These are phyloP conservation scores for Pseudocercospora fuligena DNA, from an alignment of 2,329 filamentous ascomycete species.

Conservation along the genomic window DNA sequence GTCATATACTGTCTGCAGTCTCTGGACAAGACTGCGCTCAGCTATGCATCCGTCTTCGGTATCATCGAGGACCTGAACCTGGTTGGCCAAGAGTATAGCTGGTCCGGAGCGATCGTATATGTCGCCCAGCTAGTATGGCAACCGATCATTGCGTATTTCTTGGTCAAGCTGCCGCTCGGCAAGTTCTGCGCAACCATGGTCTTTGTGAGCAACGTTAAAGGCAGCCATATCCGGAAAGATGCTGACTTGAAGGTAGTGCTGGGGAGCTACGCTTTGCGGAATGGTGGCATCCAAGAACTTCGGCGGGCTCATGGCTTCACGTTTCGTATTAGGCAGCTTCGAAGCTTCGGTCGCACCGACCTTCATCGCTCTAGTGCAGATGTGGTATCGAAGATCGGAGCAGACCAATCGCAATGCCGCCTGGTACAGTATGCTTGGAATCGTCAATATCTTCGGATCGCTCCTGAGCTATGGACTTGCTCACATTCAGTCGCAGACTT, in stretches of 20 bases:
- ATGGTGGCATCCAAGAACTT: conserved; percentile 61
- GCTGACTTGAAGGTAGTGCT: conserved; percentile 57
- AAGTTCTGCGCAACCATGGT: conserved; percentile 33
- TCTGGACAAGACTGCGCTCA: conserved; percentile 41
- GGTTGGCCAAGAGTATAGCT: conserved; percentile 55
- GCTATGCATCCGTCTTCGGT: conserved; percentile 52
- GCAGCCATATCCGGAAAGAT: conserved; percentile 55
- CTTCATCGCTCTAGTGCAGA: conserved; percentile 35
- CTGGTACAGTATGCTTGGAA: conserved; percentile 35
- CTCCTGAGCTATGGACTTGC: conserved; percentile 37
- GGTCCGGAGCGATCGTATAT: conserved; percentile 56
- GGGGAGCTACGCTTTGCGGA: conserved; percentile 55
- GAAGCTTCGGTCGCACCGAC: conserved; percentile 47
- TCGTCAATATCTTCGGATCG: conserved; percentile 40
- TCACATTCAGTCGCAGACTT: conserved; percentile 31
- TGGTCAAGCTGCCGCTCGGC: conserved; percentile 16
- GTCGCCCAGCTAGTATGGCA: conserved; percentile 49
- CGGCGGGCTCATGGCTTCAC: conserved; percentile 53
- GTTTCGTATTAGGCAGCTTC: conserved; percentile 63
- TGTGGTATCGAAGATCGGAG: conserved; percentile 35
- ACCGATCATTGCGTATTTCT: conserved; percentile 14
- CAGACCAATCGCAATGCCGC: conserved; percentile 32
- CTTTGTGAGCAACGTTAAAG: conserved; percentile 57
- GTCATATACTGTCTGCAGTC: conserved; percentile 44
- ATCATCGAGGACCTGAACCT: conserved; percentile 53